Conservation (phyloP, 331 rosid species). For the Pyrus hybrid region DNA sequence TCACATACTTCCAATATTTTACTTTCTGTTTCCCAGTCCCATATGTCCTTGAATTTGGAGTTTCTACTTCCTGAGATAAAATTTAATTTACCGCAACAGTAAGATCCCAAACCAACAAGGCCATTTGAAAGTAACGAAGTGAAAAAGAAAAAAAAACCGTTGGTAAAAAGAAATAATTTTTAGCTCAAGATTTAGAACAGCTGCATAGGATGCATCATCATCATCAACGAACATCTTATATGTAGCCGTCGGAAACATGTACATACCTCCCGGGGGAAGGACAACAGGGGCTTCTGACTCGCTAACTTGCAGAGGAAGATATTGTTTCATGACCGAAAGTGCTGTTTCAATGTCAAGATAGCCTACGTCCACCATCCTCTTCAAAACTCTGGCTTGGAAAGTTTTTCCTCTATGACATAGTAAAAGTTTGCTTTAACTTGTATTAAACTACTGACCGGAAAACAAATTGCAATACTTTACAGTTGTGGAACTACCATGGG, state of each 20-base stretch:
- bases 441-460: too few species aligned
- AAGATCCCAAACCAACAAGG: neutral
- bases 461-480: neutral
- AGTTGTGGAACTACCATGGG: neutral
- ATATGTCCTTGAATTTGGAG: neutral
- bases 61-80: neutral
- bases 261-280: conserved; percentile 2
- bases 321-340: conserved; percentile 16
- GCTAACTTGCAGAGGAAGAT: conserved; percentile 9
- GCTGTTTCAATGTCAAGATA: conserved; percentile 21
- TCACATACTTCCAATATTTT: conserved; percentile 13
- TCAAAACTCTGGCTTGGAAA: conserved; percentile 28
- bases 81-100: neutral
- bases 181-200: too few species aligned
- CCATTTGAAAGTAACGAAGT: neutral
- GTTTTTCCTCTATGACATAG: conserved; percentile 17
- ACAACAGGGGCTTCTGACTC: neutral
- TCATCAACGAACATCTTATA: too few species aligned
- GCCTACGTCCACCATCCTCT: conserved; percentile 29
- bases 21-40: conserved; percentile 26
- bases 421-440: neutral
- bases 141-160: neutral
- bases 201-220: too few species aligned
- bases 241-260: too few species aligned
- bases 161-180: too few species aligned